Evolutionary conservation across 208 protist species (phyloP), one percentile per base, ranked within the genome.

Genomic region (Acanthamoeba culbertsoni): DNA sequence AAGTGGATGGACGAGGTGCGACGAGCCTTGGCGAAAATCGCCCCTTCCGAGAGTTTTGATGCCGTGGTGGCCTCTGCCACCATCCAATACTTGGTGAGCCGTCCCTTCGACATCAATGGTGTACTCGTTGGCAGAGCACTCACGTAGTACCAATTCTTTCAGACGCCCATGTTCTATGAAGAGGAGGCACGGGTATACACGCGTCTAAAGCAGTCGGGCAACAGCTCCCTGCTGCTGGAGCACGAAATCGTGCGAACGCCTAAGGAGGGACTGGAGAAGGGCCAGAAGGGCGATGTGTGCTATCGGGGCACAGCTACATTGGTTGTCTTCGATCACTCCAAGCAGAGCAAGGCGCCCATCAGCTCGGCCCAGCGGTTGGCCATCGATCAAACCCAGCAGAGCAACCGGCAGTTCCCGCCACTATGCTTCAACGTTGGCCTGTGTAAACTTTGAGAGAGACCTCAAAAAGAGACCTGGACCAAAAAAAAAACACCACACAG

Each of bases 1-100:
- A 46, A 28, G 71, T 82, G 71, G 71, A 35, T 82, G 26, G 71
- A 82, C 31, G 35, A 12, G 37, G 18, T 82, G 40, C 71, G 71
- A 10, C 7, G 23, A 7, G 71, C 43, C n/a, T 18, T 82, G 71
- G 40, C 71, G n/a, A 82, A 82, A 42, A 82, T 82, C 71, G n/a
- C 71, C 7, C 71, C 33, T 5, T 23, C 43, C 20, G 71, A 82
- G 42, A 18, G 26, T 35, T 82, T 82, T 26, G 71, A 82, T 48
- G 71, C 71, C 7, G 71, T 82, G 12, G 35, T 82, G 43, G 71
- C 71, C 23, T 35, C 40, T 23, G 71, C 20, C 18, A 82, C 71
- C n/a, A 31, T 82, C 31, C 71, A 82, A 23, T 82, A 82, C 71
- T 28, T 82, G 71, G 71, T 82, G 31, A n/a, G n/a, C n/a, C 42